Evolutionary conservation across 2,329 filamentous ascomycete genomes (phyloP).

Genomic region (Penicillium sp.): DNA sequence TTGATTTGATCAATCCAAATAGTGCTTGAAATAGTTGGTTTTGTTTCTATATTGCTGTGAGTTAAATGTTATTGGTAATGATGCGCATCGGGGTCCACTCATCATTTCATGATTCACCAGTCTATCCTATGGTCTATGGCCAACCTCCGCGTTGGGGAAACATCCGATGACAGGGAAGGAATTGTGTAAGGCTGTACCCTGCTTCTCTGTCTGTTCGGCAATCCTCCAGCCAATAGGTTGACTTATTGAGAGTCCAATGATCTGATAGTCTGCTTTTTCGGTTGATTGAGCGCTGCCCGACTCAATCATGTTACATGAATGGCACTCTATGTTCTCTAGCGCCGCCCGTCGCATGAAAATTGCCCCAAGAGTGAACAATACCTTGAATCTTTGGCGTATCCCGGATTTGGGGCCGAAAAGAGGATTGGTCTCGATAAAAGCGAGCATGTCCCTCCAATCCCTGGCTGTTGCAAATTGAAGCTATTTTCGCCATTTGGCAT

Average conservation of each 20-base stretch:
- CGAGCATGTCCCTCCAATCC: background rate
- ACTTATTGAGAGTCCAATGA: background rate
- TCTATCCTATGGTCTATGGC: background rate
- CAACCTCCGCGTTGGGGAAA: conserved; percentile 6
- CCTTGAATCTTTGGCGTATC: background rate
- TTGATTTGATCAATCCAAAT: background rate
- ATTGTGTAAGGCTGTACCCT: background rate
- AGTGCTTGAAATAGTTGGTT: no score
- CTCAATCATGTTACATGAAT: conserved; percentile 6
- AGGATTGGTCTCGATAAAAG: background rate
- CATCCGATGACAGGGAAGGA: conserved; percentile 6
- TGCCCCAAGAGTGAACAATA: background rate
- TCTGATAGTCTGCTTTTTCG: background rate
- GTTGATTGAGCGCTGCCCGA: background rate
- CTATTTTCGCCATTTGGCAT: background rate
- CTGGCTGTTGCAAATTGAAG: background rate
- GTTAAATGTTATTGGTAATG: conserved; percentile 6
- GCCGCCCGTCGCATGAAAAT: background rate
- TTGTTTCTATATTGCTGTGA: background rate
- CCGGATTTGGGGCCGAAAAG: background rate
- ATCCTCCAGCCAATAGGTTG: background rate
- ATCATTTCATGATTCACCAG: background rate
- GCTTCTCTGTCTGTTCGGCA: background rate
- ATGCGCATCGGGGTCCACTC: conserved; percentile 13
- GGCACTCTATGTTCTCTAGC: background rate